A percentile compares a stretch with the other conserved stretches of the same genome.
phyloP scores from a whole-genome alignment of 257 asterid species.

The Phtheirospermum japonicum region DNA sequence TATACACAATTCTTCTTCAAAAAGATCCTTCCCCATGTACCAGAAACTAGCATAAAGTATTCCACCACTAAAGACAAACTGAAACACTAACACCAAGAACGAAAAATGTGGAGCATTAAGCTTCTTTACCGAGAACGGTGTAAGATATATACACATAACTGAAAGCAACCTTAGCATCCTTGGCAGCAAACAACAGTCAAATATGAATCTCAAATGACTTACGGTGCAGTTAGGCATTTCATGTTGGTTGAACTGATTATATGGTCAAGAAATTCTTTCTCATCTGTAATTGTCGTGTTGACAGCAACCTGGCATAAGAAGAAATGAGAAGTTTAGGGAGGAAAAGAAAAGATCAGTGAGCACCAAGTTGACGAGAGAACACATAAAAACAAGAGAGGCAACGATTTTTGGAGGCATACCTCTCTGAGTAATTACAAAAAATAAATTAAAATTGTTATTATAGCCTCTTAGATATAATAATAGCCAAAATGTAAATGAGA shows the following conservation, averaged over 20 bases:
- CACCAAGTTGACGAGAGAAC: constrained; percentile 16
- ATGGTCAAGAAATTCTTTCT: constrained; percentile 89
- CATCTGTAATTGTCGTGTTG: constrained; percentile 76
- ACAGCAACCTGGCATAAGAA: constrained; percentile 77
- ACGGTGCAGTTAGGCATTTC: constrained; percentile 93
- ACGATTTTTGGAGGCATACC: neutral
- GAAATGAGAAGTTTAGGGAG: neutral
- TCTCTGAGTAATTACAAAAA: neutral
- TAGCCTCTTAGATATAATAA: constrained; percentile 3
- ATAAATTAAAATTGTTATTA: constrained; percentile 7
- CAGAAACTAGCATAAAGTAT: neutral
- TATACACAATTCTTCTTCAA: constrained; percentile 1
- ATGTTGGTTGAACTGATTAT: constrained; percentile 91
- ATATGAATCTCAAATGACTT: constrained; percentile 32
- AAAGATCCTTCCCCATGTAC: neutral
- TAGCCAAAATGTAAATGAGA: neutral
- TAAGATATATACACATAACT: neutral
- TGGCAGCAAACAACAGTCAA: constrained; percentile 2
- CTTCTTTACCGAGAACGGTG: neutral
- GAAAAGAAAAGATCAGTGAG: neutral
- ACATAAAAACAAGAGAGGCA: neutral
- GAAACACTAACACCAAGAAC: neutral
- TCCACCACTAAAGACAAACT: neutral
- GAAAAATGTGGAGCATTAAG: neutral
- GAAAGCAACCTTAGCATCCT: neutral